phyloP scores from a whole-genome alignment of 768 basidiomycete genomes.

The Russula olivacea region DNA sequence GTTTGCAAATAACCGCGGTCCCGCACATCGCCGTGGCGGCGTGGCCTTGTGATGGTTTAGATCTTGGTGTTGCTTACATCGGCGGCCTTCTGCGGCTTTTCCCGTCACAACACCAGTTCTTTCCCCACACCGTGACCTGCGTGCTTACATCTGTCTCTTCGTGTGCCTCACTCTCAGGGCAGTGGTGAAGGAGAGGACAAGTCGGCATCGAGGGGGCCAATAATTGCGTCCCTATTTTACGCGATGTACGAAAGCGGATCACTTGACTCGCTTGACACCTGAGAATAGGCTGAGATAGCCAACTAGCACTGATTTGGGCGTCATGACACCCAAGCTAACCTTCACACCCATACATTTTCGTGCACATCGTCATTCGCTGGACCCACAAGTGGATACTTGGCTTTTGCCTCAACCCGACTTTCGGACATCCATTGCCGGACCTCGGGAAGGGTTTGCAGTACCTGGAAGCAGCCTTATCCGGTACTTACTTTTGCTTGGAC shows the following conservation, averaged over 20 bases:
- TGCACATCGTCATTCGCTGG: background rate
- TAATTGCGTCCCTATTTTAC: background rate
- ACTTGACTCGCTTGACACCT: background rate
- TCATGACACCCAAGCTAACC: background rate
- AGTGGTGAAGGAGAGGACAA: background rate
- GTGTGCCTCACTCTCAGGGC: background rate
- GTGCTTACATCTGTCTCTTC: background rate
- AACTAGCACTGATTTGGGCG: background rate
- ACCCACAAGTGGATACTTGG: background rate
- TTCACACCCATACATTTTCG: background rate
- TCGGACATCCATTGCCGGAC: background rate
- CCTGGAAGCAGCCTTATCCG: background rate
- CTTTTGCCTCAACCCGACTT: background rate
- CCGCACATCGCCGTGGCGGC: background rate
- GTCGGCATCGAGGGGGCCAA: background rate
- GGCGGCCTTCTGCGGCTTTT: background rate
- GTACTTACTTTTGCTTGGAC: background rate
- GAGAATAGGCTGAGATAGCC: background rate
- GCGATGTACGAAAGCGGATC: background rate
- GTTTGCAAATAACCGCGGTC: conserved; percentile 6
- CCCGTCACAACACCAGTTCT: background rate
- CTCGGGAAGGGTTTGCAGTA: background rate
- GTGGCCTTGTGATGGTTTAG: background rate
- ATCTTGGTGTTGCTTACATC: background rate
- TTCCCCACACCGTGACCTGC: no score